Evolutionary conservation across 345 rosid species (phyloP).

Genomic region (Dipteronia dyeriana): DNA sequence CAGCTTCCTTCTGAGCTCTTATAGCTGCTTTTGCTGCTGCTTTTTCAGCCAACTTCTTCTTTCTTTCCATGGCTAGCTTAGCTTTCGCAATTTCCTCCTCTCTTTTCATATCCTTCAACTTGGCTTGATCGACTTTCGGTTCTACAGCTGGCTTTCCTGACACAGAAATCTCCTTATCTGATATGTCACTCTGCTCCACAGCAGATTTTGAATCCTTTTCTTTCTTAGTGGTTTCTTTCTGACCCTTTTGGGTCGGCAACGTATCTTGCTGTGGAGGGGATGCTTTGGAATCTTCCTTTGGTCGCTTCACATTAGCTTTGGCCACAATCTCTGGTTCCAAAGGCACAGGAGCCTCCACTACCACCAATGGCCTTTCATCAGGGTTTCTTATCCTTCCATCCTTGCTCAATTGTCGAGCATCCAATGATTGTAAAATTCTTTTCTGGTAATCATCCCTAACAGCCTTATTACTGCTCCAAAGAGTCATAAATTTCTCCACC

Average conservation of each 20-base stretch:
- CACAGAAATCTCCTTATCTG: slow-evolving; percentile 40
- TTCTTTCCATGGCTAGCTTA: slow-evolving; percentile 90
- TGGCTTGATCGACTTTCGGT: slow-evolving; percentile 55
- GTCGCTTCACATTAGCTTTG: slow-evolving; percentile 54
- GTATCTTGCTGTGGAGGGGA: slow-evolving; percentile 44
- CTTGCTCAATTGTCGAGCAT: slow-evolving; percentile 54
- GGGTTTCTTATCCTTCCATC: slow-evolving; percentile 72
- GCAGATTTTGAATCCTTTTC: slow-evolving; percentile 38
- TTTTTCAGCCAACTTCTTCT: slow-evolving; percentile 91
- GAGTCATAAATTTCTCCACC: slow-evolving; percentile 80
- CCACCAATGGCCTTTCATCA: slow-evolving; percentile 61
- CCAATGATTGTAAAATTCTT: slow-evolving; percentile 63
- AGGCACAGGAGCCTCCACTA: slow-evolving; percentile 36
- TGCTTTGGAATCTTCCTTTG: slow-evolving; percentile 63
- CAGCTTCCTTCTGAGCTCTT: slow-evolving; percentile 95
- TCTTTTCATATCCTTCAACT: slow-evolving; percentile 82
- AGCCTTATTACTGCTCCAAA: slow-evolving; percentile 66
- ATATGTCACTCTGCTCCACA: slow-evolving; percentile 35
- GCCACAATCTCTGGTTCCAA: slow-evolving; percentile 38
- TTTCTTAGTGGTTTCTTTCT: slow-evolving; percentile 47
- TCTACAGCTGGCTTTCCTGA: slow-evolving; percentile 36
- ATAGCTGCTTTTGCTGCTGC: slow-evolving; percentile 84
- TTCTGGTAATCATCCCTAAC: slow-evolving; percentile 89
- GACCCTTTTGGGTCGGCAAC: slow-evolving; percentile 34
- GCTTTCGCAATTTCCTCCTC: slow-evolving; percentile 89